These are phyloP conservation scores for Eucalyptus pauciflora DNA, from an alignment of 345 rosid genomes.

Conservation along the genomic window DNA sequence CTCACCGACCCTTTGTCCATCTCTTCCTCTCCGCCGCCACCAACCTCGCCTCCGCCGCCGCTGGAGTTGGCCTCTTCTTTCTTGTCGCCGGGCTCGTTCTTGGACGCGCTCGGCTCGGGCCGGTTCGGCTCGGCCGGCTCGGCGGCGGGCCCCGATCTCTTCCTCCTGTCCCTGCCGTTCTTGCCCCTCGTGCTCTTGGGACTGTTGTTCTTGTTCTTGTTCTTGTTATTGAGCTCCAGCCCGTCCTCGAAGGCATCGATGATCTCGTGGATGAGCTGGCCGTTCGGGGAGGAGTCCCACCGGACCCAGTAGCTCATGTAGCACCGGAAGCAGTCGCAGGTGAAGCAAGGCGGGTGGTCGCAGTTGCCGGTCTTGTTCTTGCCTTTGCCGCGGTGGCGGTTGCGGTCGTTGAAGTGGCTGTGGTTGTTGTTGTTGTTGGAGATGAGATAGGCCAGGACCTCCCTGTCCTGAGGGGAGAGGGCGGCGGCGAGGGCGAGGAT, in stretches of 20 bases:
- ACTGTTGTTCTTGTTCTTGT: background rate
- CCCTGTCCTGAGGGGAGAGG: constrained; percentile 54
- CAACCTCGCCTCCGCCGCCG: background rate
- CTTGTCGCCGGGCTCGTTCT: background rate
- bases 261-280: constrained; percentile 73
- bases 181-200: background rate
- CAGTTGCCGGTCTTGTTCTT: background rate
- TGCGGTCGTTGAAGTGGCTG: background rate
- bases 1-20: constrained; percentile 33
- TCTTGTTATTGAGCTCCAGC: constrained; percentile 4
- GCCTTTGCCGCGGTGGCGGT: background rate
- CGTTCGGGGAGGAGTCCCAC: constrained; percentile 76
- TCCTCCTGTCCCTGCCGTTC: constrained; percentile 37
- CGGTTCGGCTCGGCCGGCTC: constrained; percentile 6
- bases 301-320: constrained; percentile 74
- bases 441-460: constrained; percentile 19
- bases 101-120: background rate
- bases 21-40: constrained; percentile 3
- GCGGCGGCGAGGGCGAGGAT: constrained; percentile 53
- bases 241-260: constrained; percentile 67
- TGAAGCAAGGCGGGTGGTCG: constrained; percentile 43
- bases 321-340: constrained; percentile 71
- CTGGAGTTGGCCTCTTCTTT: background rate
- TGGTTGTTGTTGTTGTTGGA: constrained; percentile 27
- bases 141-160: constrained; percentile 5